Percentiles rank a stretch among this genome's conserved stretches.
Evolutionary conservation across 345 rosid genomes (phyloP).

Genomic region (Brassica carinata): DNA sequence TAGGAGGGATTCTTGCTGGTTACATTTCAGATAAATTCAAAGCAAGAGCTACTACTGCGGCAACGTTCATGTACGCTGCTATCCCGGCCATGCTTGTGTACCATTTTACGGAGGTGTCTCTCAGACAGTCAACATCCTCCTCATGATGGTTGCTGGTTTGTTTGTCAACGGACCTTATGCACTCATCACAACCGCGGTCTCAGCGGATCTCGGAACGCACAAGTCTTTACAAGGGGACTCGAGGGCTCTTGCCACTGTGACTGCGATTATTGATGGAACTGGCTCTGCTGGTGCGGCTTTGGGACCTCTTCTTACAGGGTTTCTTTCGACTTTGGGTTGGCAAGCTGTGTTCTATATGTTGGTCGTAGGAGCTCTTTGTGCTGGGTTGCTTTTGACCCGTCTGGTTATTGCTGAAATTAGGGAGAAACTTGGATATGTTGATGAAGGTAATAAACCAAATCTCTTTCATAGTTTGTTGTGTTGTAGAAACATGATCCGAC

Average conservation of each 20-base stretch:
- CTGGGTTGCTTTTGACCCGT: conserved; percentile 73
- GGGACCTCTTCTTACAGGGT: conserved; percentile 91
- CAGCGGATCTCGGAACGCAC: conserved; percentile 95
- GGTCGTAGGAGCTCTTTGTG: conserved; percentile 66
- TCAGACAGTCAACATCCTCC: conserved; percentile 55
- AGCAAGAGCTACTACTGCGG: conserved; percentile 85
- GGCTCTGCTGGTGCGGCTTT: conserved; percentile 95
- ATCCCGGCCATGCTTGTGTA: conserved; percentile 84
- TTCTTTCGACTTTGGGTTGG: conserved; percentile 82
- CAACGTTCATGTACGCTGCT: conserved; percentile 84
- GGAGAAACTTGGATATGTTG: conserved; percentile 43
- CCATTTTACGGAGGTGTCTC: conserved; percentile 72
- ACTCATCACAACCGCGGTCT: conserved; percentile 94
- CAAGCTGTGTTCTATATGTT: conserved; percentile 75
- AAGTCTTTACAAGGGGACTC: conserved; percentile 82
- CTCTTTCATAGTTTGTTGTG: neutral
- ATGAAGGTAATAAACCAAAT: conserved; percentile 54
- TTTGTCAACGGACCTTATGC: conserved; percentile 93
- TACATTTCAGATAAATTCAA: conserved; percentile 81
- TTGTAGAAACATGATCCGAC: neutral
- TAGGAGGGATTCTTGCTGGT: conserved; percentile 83
- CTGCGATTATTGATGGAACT: conserved; percentile 93
- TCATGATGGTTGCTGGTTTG: conserved; percentile 88
- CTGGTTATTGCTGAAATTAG: conserved; percentile 50
- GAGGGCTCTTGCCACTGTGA: conserved; percentile 90